Base-by-base conservation (phyloP, 2,329 filamentous ascomycete species). In the Talaromyces albobiverticillius region DNA sequence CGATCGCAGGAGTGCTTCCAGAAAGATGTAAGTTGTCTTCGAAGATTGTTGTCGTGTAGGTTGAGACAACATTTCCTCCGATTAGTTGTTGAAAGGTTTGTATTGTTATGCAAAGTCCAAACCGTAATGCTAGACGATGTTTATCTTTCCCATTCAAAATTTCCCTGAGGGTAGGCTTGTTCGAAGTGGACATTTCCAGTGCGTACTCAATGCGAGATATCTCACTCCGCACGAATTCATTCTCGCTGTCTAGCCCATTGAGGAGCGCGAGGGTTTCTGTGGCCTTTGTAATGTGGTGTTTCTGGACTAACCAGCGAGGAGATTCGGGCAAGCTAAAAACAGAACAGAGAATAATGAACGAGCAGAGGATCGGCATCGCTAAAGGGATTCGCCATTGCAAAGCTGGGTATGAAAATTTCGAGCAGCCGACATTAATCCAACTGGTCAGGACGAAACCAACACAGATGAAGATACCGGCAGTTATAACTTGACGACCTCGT, bases 401-500 rank as follows among this genome's bases (percentile, higher is more conserved):
- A 4, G 68, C 67, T 46, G 62, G 68, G 1, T 54, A 61, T 31
- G 62, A 67, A 51, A 71, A 65, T 32, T 71, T 67, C 51, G 64
- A 71, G 56, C 69, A 70, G 10, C 73, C 76, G 25, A 78, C 70
- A 53, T 79, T 75, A 55, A 79, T 73, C 76, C 76, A 79, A 4
- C 76, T 70, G 47, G 76, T 70, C 16, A 78, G 63, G 1, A 72
- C 66, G 53, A 77, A 76, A 20, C 76, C 76, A 1, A 71, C 61
- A 36, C 69, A 69, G 54, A 79, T 76, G 62, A 78, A 77, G 55
- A 76, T 71, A 6, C 76, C 74, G 38, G 78, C 76, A 3, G 79
- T 76, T 18, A 78, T 78, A 40, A 82, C 76, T 18, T 79, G 64
- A 52, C 72, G 67, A 34, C 79, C 80, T 38, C 79, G 72, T 36